These are phyloP conservation scores for Spongispora temasekensis DNA, from an alignment of 1,284 basidiomycete species.

Conservation along the genomic window DNA sequence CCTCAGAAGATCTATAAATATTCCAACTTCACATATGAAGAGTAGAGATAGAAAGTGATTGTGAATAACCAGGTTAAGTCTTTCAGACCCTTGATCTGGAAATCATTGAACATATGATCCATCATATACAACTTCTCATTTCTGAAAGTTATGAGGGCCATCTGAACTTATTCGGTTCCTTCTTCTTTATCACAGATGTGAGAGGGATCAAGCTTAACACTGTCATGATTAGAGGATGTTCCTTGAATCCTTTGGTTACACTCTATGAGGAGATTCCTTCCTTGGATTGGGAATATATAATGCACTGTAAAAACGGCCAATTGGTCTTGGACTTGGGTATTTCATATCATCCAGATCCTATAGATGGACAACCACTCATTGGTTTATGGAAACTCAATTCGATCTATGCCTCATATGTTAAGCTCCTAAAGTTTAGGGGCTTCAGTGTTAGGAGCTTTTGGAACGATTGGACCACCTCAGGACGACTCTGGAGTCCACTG, in stretches of 20 bases:
- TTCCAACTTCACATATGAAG: too few relatives aligned
- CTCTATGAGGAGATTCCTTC: constrained; percentile 5
- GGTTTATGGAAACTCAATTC: constrained; percentile 12
- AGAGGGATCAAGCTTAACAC: constrained; percentile 11
- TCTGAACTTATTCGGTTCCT: constrained; percentile 6
- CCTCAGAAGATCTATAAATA: constrained; percentile 11
- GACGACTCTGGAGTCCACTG: too few relatives aligned
- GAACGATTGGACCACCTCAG: too few relatives aligned
- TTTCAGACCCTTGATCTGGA: constrained; percentile 6
- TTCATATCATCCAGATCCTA: background rate
- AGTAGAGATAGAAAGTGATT: constrained; percentile 13
- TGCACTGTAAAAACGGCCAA: constrained; percentile 1
- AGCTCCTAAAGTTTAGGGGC: too few relatives aligned
- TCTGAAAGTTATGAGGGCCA: background rate
- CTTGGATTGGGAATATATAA: constrained; percentile 12
- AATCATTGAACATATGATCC: constrained; percentile 3
- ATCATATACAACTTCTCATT: background rate
- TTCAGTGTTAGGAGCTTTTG: too few relatives aligned
- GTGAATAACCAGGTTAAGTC: constrained; percentile 6
- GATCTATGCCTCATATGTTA: constrained; percentile 3
- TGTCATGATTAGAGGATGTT: too few relatives aligned
- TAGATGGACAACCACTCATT: background rate
- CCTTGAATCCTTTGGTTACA: constrained; percentile 5
- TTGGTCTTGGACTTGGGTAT: too few relatives aligned
- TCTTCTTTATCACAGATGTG: constrained; percentile 9